phyloP scores from a whole-genome alignment of 352 stramenopile genomes.

The Phytophthora podocarpi region DNA sequence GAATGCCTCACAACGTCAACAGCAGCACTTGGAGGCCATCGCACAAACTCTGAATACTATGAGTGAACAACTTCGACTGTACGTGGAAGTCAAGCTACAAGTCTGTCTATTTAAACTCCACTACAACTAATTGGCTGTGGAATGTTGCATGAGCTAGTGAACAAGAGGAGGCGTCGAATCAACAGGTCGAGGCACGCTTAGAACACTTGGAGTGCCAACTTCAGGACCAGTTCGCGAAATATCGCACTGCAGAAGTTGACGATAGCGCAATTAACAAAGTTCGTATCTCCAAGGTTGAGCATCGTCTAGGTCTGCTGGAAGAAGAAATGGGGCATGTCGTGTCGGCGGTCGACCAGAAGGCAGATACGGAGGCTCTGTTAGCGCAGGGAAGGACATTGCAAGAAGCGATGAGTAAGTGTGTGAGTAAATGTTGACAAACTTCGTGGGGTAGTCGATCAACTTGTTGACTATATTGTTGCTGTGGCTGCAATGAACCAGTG shows the following conservation, averaged over 20 bases:
- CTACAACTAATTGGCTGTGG: not conserved
- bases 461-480: not conserved
- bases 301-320: constrained; percentile 51
- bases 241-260: constrained; percentile 9
- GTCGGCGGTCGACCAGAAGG: constrained; percentile 51
- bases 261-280: constrained; percentile 6
- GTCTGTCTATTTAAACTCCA: not conserved
- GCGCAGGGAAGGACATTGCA: constrained; percentile 37
- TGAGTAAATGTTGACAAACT: constrained; percentile 16
- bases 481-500: too few species aligned
- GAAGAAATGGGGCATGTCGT: constrained; percentile 62
- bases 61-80: constrained; percentile 51
- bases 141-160: constrained; percentile 7
- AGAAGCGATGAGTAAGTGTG: constrained; percentile 52
- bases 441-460: not conserved
- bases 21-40: constrained; percentile 49
- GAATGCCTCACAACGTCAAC: constrained; percentile 28
- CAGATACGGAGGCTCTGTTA: constrained; percentile 39
- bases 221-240: not conserved
- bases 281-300: constrained; percentile 33
- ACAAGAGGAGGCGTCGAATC: constrained; percentile 19
- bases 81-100: not conserved
- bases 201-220: constrained; percentile 20
- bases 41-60: constrained; percentile 49
- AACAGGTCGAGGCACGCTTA: constrained; percentile 13